These are phyloP conservation scores for Chlorella variabilis DNA, from an alignment of 163 green algal species.

Conservation along the genomic window DNA sequence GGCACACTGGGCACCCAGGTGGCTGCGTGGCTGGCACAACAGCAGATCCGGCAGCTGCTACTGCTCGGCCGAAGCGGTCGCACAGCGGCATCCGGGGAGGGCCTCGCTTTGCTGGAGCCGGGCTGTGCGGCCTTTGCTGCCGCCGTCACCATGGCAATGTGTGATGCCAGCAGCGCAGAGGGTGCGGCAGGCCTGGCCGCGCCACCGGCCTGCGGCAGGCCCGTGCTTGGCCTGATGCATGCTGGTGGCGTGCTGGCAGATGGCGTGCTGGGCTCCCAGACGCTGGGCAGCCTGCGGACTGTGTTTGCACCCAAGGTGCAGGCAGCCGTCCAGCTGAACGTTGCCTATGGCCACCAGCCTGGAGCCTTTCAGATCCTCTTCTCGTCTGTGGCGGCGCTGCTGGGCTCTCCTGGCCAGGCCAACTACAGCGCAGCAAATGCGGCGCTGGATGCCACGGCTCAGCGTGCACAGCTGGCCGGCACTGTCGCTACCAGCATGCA, in stretches of 20 bases:
- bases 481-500: slow-evolving; percentile 67
- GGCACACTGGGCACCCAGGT: slow-evolving; percentile 81
- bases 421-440: slow-evolving; percentile 92
- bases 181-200: slow-evolving; percentile 15
- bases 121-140: slow-evolving; percentile 13
- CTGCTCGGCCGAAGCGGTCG: slow-evolving; percentile 49
- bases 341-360: background rate
- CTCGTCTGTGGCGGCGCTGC: slow-evolving; percentile 66
- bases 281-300: slow-evolving; percentile 35
- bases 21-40: slow-evolving; percentile 66
- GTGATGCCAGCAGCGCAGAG: slow-evolving; percentile 44
- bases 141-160: slow-evolving; percentile 33
- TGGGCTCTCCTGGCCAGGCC: slow-evolving; percentile 87
- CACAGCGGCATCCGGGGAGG: background rate
- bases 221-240: slow-evolving; percentile 61
- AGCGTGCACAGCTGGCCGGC: slow-evolving; percentile 20
- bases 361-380: slow-evolving; percentile 56
- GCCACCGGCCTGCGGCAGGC: background rate
- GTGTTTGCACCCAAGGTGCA: slow-evolving; percentile 60
- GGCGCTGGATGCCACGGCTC: slow-evolving; percentile 73
- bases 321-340: background rate
- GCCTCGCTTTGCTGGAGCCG: slow-evolving; percentile 17
- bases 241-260: slow-evolving; percentile 82
- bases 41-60: slow-evolving; percentile 36
- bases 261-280: slow-evolving; percentile 68